Evolutionary conservation across 345 rosid genomes (phyloP).

Genomic region (Mercurialis annua): DNA sequence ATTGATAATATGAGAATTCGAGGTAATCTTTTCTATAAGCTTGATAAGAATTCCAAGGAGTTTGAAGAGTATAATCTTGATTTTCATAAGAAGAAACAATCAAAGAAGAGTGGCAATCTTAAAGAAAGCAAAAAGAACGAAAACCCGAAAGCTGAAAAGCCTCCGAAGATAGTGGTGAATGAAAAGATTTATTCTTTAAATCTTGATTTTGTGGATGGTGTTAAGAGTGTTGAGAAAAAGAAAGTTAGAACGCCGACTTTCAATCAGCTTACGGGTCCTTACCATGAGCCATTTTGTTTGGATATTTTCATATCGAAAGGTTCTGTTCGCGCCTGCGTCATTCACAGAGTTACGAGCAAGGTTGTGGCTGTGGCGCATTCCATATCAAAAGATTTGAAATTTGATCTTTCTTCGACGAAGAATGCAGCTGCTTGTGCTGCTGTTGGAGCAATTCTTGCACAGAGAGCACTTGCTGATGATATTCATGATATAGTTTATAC

Average conservation of each 20-base stretch:
- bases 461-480: constrained; percentile 75
- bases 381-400: constrained; percentile 81
- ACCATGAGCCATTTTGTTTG: constrained; percentile 80
- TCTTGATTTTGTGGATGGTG: constrained; percentile 15
- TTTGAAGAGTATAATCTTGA: constrained; percentile 71
- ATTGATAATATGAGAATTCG: constrained; percentile 76
- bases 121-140: constrained; percentile 34
- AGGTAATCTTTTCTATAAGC: constrained; percentile 77
- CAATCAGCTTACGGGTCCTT: constrained; percentile 84
- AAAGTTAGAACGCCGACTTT: constrained; percentile 62
- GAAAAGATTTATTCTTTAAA: constrained; percentile 11
- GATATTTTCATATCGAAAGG: constrained; percentile 79
- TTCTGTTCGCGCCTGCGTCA: constrained; percentile 74
- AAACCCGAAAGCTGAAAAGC: constrained; percentile 19
- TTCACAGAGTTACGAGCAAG: constrained; percentile 80
- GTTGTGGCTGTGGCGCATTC: constrained; percentile 90
- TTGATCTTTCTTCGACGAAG: constrained; percentile 70
- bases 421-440: constrained; percentile 63
- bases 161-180: constrained; percentile 14
- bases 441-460: constrained; percentile 71
- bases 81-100: constrained; percentile 60
- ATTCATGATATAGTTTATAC: constrained; percentile 66
- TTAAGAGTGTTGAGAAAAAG: constrained; percentile 27
- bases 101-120: constrained; percentile 29
- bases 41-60: constrained; percentile 72